Evolutionary conservation across 371 early-diverging fungal species (phyloP).

Genomic region (Mucor indicus): DNA sequence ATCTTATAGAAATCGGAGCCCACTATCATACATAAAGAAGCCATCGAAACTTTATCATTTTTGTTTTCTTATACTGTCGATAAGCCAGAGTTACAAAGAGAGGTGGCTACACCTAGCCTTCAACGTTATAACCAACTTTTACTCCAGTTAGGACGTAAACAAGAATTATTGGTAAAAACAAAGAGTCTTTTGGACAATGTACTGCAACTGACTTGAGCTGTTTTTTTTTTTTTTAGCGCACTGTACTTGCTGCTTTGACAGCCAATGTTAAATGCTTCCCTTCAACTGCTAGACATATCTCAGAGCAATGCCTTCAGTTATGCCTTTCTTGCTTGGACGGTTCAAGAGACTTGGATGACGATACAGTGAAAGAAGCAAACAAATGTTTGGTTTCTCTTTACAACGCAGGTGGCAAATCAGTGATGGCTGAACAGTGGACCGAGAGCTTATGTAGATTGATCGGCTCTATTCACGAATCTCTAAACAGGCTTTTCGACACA

Average conservation of each 20-base stretch:
- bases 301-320: constrained; percentile 47
- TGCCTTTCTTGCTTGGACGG: constrained; percentile 55
- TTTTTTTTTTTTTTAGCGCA: constrained; percentile 24
- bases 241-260: constrained; percentile 45
- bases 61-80: constrained; percentile 49
- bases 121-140: constrained; percentile 52
- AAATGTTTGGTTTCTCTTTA: constrained; percentile 46
- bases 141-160: constrained; percentile 40
- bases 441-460: constrained; percentile 38
- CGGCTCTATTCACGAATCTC: constrained; percentile 48
- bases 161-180: constrained; percentile 54
- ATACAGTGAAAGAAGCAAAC: constrained; percentile 32
- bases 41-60: constrained; percentile 44
- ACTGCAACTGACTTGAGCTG: not conserved
- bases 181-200: constrained; percentile 8
- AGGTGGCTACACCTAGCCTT: constrained; percentile 51
- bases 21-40: constrained; percentile 29
- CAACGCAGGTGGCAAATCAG: constrained; percentile 41
- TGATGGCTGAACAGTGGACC: constrained; percentile 49
- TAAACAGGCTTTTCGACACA: constrained; percentile 52
- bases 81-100: constrained; percentile 58
- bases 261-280: constrained; percentile 51
- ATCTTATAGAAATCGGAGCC: constrained; percentile 46
- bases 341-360: constrained; percentile 26
- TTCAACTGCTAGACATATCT: constrained; percentile 50